phyloP scores from a whole-genome alignment of 106 monocot species.

The Acorus calamus region DNA sequence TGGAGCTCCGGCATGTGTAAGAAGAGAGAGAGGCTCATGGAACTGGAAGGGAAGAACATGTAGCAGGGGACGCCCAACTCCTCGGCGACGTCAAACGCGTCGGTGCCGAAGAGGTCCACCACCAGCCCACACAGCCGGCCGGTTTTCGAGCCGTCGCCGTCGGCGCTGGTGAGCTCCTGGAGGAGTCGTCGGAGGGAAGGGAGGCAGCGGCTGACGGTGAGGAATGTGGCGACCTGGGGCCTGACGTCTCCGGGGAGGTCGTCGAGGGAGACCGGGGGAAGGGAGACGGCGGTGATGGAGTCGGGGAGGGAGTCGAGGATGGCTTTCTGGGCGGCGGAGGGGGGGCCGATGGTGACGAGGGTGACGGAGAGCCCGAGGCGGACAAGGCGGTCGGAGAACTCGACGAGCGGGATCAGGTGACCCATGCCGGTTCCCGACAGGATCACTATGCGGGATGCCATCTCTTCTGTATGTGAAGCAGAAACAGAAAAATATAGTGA shows the following conservation, averaged over 20 bases:
- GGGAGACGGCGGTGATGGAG: slow-evolving; percentile 23
- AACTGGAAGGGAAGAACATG: slow-evolving; percentile 29
- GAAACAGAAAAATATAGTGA: too few relatives aligned
- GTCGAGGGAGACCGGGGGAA: slow-evolving; percentile 29
- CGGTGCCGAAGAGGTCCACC: slow-evolving; percentile 40
- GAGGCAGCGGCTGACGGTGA: slow-evolving; percentile 21
- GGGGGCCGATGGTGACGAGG: not conserved
- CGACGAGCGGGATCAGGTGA: too few relatives aligned
- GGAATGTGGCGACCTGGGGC: slow-evolving; percentile 21
- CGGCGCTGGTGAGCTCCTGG: not conserved
- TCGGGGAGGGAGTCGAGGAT: slow-evolving; percentile 31
- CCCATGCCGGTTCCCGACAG: too few relatives aligned
- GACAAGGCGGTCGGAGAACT: not conserved
- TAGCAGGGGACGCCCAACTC: slow-evolving; percentile 27
- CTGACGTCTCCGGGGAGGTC: slow-evolving; percentile 28
- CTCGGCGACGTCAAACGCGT: slow-evolving; percentile 13
- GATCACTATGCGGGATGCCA: too few relatives aligned
- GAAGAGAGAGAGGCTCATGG: slow-evolving; percentile 17
- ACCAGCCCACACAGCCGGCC: slow-evolving; percentile 32
- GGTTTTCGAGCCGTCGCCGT: not conserved
- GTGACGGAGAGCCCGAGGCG: not conserved
- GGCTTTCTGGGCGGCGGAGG: slow-evolving; percentile 8
- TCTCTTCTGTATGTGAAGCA: too few relatives aligned
- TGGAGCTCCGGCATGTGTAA: slow-evolving; percentile 26
- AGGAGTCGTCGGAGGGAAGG: slow-evolving; percentile 28